These are phyloP conservation scores for Colletotrichum echinochloae DNA, from an alignment of 2,329 filamentous ascomycete genomes.

Conservation along the genomic window DNA sequence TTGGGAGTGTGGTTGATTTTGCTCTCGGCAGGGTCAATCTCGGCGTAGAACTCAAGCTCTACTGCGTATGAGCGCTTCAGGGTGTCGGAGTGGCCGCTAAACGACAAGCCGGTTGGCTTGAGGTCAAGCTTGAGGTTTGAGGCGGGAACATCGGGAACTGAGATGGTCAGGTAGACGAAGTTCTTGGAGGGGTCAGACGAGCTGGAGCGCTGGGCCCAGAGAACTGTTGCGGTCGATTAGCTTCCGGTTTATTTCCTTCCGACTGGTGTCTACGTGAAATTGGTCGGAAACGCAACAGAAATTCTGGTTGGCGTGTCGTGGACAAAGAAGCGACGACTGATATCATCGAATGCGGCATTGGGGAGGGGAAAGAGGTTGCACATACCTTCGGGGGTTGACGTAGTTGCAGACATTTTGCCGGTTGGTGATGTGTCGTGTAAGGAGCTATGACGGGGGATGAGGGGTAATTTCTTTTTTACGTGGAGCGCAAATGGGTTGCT, in stretches of 20 bases:
- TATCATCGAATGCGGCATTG: neutral
- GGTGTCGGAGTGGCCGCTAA: constrained; percentile 84
- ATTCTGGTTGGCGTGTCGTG: neutral
- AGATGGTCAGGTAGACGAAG: constrained; percentile 93
- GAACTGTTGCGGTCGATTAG: constrained; percentile 68
- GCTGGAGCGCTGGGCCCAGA: constrained; percentile 98
- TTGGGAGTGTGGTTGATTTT: constrained; percentile 90
- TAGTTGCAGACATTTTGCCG: constrained; percentile 47
- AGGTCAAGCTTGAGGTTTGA: constrained; percentile 85
- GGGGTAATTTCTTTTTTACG: constrained; percentile 32
- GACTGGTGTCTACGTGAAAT: neutral
- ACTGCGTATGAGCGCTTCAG: constrained; percentile 91
- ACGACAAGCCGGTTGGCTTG: constrained; percentile 80
- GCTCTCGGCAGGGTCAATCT: constrained; percentile 87
- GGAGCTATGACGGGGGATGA: constrained; percentile 40
- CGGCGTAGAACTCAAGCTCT: constrained; percentile 87
- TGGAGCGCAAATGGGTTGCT: constrained; percentile 35
- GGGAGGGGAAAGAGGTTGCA: constrained; percentile 22
- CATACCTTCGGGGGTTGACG: constrained; percentile 56
- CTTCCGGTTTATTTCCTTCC: constrained; percentile 3
- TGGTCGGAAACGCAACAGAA: neutral
- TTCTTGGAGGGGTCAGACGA: constrained; percentile 85
- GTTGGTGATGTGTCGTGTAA: constrained; percentile 28
- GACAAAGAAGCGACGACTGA: constrained; percentile 14
- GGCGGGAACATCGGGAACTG: constrained; percentile 84